phyloP scores from a whole-genome alignment of 176 grass and related monocot species.

The Zizania latifolia region DNA sequence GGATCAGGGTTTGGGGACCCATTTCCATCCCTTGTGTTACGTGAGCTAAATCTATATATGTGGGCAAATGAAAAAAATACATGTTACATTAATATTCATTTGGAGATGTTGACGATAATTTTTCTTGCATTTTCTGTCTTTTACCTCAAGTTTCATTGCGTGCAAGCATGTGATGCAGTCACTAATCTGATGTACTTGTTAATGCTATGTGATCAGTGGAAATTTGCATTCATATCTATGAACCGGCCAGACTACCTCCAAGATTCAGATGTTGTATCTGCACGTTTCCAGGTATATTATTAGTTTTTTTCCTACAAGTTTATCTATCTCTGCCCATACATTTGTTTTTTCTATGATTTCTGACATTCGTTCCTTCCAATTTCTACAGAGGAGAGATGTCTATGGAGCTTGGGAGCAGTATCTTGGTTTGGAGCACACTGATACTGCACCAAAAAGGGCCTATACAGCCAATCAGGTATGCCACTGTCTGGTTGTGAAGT shows the following conservation, averaged over 20 bases:
- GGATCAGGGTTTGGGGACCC: no score
- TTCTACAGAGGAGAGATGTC: conserved; percentile 71
- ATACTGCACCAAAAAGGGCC: conserved; percentile 78
- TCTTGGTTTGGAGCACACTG: conserved; percentile 85
- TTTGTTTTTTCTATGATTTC: conserved; percentile 25
- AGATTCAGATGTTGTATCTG: background rate
- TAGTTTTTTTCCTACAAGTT: background rate
- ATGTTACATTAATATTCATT: background rate
- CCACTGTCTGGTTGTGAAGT: background rate
- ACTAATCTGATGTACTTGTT: background rate
- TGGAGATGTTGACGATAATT: background rate
- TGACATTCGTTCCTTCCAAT: background rate
- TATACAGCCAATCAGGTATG: conserved; percentile 67
- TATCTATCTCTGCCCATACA: conserved; percentile 12
- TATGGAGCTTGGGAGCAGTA: conserved; percentile 98
- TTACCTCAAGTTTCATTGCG: conserved; percentile 8
- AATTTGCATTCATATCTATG: no score
- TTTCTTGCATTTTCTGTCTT: conserved; percentile 9
- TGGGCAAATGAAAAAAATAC: background rate
- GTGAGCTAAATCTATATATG: background rate
- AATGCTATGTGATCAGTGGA: conserved; percentile 36
- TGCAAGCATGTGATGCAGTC: background rate
- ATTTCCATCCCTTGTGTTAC: no score
- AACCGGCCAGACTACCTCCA: background rate
- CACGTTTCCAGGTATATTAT: background rate